Conservation (phyloP, 108 stramenopile genomes). For the Skeletonema tropicum region DNA sequence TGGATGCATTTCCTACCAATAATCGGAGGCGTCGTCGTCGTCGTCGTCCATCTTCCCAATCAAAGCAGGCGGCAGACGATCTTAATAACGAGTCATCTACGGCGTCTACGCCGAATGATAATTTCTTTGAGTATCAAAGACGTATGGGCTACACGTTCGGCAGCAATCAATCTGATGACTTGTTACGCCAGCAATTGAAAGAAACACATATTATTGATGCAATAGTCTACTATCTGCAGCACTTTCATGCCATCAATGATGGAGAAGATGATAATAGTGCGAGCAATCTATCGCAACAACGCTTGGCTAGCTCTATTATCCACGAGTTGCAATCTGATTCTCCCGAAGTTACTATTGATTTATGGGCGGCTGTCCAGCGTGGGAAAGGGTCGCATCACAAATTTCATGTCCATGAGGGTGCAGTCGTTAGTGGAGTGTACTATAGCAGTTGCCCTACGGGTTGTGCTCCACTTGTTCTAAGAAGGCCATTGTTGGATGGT, state of each 20-base stretch:
- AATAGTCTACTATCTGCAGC: conserved; percentile 8
- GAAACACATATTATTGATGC: conserved; percentile 15
- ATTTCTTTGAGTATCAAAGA: conserved; percentile 36
- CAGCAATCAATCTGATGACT: conserved; percentile 13
- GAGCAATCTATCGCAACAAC: not conserved
- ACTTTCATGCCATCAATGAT: not conserved
- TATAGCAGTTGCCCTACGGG: conserved; percentile 28
- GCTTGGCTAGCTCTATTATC: conserved; percentile 4
- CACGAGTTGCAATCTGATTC: not conserved
- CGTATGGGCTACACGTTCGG: conserved; percentile 12
- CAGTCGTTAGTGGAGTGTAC: conserved; percentile 28
- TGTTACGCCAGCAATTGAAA: conserved; percentile 12
- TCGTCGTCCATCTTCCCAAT: not conserved
- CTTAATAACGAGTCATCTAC: not conserved
- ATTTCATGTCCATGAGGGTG: conserved; percentile 36
- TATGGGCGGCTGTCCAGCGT: conserved; percentile 37
- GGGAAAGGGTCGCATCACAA: conserved; percentile 24
- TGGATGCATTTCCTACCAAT: not conserved
- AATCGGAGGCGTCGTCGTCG: not conserved
- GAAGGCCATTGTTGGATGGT: not conserved
- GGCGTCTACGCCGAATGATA: conserved; percentile 18
- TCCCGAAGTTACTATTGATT: conserved; percentile 24
- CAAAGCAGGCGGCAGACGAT: not conserved
- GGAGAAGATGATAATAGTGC: not conserved
- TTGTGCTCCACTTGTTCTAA: conserved; percentile 27